These are phyloP conservation scores for Haplographium delicatum DNA, from an alignment of 495 filamentous ascomycete genomes.

Conservation along the genomic window DNA sequence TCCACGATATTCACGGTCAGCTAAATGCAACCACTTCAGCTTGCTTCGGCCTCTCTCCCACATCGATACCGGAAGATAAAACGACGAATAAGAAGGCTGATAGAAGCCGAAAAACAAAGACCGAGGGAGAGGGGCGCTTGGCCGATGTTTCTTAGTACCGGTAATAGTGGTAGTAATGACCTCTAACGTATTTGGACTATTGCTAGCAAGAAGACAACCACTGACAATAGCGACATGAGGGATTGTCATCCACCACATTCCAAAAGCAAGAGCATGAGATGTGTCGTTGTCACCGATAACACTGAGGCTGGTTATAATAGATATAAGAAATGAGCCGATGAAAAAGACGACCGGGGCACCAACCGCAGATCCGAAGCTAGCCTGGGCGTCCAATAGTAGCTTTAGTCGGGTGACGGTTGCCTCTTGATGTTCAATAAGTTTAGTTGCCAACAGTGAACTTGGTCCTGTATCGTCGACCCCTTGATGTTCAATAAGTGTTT, in stretches of 20 bases:
- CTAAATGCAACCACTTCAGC: constrained; percentile 9
- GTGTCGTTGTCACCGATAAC: constrained; percentile 37
- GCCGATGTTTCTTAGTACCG: not conserved
- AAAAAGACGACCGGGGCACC: constrained; percentile 44
- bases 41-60: constrained; percentile 27
- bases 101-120: no score
- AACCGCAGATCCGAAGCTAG: constrained; percentile 39
- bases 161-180: constrained; percentile 4
- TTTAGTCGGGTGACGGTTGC: not conserved
- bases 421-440: not conserved
- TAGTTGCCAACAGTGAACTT: no score
- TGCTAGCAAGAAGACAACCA: constrained; percentile 24
- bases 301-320: constrained; percentile 30
- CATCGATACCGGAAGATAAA: constrained; percentile 28
- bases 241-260: constrained; percentile 30
- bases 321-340: constrained; percentile 32
- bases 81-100: constrained; percentile 10
- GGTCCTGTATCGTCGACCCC: no score
- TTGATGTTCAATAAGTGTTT: no score
- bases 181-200: constrained; percentile 26
- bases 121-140: no score
- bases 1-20: no score
- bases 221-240: constrained; percentile 26
- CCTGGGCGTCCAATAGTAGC: not conserved
- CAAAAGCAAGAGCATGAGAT: constrained; percentile 39